Base-by-base conservation (phyloP, 148 eudicot species). In the Simmondsia chinensis region DNA sequence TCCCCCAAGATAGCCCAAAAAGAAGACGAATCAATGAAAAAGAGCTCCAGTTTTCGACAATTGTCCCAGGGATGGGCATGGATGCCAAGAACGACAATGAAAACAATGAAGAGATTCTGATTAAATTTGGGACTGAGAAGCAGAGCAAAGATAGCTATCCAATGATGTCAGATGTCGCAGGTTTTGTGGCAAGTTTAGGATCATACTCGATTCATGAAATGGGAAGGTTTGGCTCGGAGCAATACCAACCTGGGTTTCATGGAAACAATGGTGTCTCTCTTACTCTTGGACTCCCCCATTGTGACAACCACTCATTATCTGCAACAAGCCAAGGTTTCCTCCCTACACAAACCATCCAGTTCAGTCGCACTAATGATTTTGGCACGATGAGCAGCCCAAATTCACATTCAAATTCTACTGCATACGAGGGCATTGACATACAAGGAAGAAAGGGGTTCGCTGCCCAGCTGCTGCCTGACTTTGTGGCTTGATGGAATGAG, bases 231-330 rank as follows among this genome's bases (percentile, higher is more conserved):
- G 48, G 60, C 32, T 29, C 73, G n/a, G 79, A 77, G 37, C 74
- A 72, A 48, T 64, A 71, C 40, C 33, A 52, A 40, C 33, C 57
- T 31, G 61, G 68, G 6, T 65, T 68, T 58, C 35, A 63, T 35
- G 73, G 71, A 9, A 79, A 75, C 37, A 70, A 67, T 2, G 58
- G 61, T 14, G 84, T 83, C 9, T 79, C 88, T 4, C 88, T 84
- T 32, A 76, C 94, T 9, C 65, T 84, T 4, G 94, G 85, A 14
- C 75, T 84, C 4, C 94, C 88, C 15, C 94, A 73, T 14, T 63
- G 69, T 20, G 94, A 79, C 31, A 79, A 60, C 50, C 56, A 71
- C 18, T 11, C 75, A 19, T 23, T 71, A 28, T 39, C 77, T 4
- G 69, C 52, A n/a, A 56, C 53, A 30, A 76, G 64, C 18, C 79